Evolutionary conservation across 83 land plant genomes (phyloP).

Genomic region (Picea abies): DNA sequence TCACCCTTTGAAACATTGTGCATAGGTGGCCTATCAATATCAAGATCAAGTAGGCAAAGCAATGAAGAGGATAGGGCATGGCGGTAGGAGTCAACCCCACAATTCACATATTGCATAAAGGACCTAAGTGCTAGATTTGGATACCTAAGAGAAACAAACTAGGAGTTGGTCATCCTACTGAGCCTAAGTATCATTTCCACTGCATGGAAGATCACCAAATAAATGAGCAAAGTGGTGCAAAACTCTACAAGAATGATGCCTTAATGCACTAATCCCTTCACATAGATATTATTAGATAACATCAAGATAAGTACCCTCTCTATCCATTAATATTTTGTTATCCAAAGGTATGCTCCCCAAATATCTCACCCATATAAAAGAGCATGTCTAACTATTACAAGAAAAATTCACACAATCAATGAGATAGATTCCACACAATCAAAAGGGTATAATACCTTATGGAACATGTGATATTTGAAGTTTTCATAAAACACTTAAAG

Average conservation of each 20-base stretch:
- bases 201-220: not conserved
- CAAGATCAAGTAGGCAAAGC: not conserved
- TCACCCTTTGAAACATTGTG: not conserved
- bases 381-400: not conserved
- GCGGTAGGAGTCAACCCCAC: not conserved
- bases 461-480: too few species aligned
- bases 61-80: not conserved
- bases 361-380: not conserved
- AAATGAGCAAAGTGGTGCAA: not conserved
- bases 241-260: not conserved
- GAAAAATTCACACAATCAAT: too few species aligned
- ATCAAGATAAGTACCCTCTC: not conserved
- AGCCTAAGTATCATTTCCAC: not conserved
- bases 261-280: not conserved
- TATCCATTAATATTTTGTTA: not conserved
- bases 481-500: too few species aligned
- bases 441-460: too few species aligned
- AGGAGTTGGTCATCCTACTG: not conserved
- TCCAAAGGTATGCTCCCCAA: not conserved
- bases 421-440: too few species aligned
- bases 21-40: not conserved
- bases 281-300: not conserved
- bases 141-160: not conserved
- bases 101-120: not conserved
- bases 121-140: not conserved